phyloP scores from a whole-genome alignment of 257 asterid species.

The Salvia hispanica region DNA sequence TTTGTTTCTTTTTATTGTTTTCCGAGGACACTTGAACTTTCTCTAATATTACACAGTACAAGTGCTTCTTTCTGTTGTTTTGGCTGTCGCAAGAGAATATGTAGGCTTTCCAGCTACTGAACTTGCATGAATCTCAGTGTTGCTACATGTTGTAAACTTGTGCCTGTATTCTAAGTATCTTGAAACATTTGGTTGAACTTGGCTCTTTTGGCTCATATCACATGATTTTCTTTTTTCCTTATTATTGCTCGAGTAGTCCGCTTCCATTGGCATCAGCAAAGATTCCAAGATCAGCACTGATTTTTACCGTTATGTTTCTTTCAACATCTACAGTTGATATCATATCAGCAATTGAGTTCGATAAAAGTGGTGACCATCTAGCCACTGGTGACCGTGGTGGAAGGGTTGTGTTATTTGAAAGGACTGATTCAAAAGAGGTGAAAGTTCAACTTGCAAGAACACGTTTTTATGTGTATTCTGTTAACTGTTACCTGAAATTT shows the following conservation, averaged over 20 bases:
- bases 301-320: slow-evolving; percentile 23
- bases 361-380: slow-evolving; percentile 76
- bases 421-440: slow-evolving; percentile 76
- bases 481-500: slow-evolving; percentile 20
- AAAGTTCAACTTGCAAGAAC: slow-evolving; percentile 22
- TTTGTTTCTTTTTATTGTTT: no score
- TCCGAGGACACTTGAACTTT: no score
- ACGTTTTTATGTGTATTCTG: slow-evolving; percentile 26
- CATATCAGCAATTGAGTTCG: slow-evolving; percentile 81
- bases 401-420: slow-evolving; percentile 85
- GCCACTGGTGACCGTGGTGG: slow-evolving; percentile 97
- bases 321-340: slow-evolving; percentile 68
- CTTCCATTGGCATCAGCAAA: slow-evolving; percentile 9
- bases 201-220: background rate
- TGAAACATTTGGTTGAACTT: slow-evolving; percentile 10
- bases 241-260: background rate
- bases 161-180: background rate
- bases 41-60: no score
- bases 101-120: no score
- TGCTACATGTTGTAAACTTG: no score
- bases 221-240: background rate
- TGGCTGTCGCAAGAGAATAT: no score
- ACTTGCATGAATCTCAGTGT: no score
- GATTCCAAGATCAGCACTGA: slow-evolving; percentile 6
- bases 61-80: no score